Evolutionary conservation across 352 stramenopile genomes (phyloP), one percentile per base, ranked within the genome.

Genomic region (Phytophthora brassicae): DNA sequence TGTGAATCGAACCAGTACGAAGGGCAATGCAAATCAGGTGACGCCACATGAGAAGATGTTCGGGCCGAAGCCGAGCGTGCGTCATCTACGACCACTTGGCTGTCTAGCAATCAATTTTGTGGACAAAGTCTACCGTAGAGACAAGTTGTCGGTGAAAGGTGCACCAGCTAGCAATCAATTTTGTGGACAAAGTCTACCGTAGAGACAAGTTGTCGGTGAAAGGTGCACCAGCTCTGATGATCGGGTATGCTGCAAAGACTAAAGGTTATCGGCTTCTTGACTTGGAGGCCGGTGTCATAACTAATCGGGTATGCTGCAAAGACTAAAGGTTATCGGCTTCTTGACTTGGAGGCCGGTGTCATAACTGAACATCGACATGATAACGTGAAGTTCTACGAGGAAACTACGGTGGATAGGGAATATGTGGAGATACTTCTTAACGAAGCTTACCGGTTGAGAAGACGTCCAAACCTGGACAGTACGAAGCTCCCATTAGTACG

Each of bases 351-450:
- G 20, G 44, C 29, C 4, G 48, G 48, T 24, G 14, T 65, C 0
- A 65, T 59, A 43, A 49, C 5, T 36, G 57, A 59, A 20, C 41
- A 59, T 51, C 23, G 39, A 19, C 17, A 45, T 19, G 20, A 49
- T 24, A 65, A 65, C 16, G 48, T 59, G 22, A 59, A 55, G 41
- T 65, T 65, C n/a, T 65, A 50, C 24, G 41, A 65, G 29, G 8
- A 59, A 16, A 55, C 41, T 43, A 59, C 57, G 4, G 38, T 65
- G 19, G 41, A 43, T 48, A 50, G 16, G 8, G 17, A 9, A 2
- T 59, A 65, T n/a, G 57, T 50, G 29, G n/a, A 65, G 6, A 65
- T 60, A 22, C 13, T 55, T 19, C 36, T 60, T 9, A 66, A 51
- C 17, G 17, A 39, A 51, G 57, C 39, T 2, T 55, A 55, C 45